A percentile compares a stretch with the other conserved stretches of the same genome.
phyloP scores from a whole-genome alignment of 805 yeast species.

The Saccharomycopsis sp. region DNA sequence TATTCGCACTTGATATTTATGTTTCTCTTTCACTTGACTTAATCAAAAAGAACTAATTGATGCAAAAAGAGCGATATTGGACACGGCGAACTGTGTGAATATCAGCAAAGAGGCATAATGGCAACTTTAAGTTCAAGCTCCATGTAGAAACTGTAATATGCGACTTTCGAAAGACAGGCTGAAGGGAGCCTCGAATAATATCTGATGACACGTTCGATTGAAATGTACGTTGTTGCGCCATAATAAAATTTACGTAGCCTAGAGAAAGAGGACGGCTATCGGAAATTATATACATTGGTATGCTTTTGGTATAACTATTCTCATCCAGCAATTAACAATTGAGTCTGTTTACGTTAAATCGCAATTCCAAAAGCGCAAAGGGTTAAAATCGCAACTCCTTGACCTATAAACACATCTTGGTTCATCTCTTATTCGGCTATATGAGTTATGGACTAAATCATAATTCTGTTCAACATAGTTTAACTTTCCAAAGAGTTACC shows the following conservation, averaged over 20 bases:
- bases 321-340: neutral
- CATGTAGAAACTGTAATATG: too few relatives aligned
- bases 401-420: neutral
- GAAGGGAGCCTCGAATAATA: too few relatives aligned
- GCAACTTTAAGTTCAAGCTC: neutral
- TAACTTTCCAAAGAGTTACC: too few relatives aligned
- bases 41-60: neutral
- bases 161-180: too few relatives aligned
- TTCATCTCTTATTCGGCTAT: neutral
- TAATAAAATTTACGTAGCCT: neutral
- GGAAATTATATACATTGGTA: neutral
- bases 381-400: neutral
- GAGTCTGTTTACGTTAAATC: neutral
- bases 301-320: neutral
- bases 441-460: too few relatives aligned
- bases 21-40: too few relatives aligned
- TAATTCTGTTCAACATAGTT: too few relatives aligned
- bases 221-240: too few relatives aligned
- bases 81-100: neutral
- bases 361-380: neutral
- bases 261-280: neutral
- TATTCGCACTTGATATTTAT: too few relatives aligned
- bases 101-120: neutral
- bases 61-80: neutral
- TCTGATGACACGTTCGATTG: neutral